Base-by-base conservation (phyloP, 352 stramenopile species). In the Globisporangium echinulatum region DNA sequence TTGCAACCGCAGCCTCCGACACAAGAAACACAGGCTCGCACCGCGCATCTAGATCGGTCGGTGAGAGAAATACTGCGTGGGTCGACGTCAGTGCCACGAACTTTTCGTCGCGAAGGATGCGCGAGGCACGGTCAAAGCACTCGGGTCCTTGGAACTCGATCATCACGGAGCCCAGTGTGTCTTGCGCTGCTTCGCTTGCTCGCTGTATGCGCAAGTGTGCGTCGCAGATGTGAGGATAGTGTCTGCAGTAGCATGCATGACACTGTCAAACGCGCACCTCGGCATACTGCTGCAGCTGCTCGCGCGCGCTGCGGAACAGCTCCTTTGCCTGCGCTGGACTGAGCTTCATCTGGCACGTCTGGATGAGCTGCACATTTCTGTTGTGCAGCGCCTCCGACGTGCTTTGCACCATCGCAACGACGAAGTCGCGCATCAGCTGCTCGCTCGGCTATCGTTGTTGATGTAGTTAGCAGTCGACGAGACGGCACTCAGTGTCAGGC, bases 91-190 rank as follows among this genome's bases (percentile, higher is more conserved):
- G 52, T 8, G 66, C 51, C 54, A 76, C 8, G 10, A 58, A 81
- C 15, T 39, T 52, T 19, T 59, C 46, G 8, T 17, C 56, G 55
- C 73, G 50, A 4, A 85, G 60, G 15, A 70, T 54, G 10, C 67
- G 51, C 0, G 50, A 52, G 5, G 65, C 58, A 17, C 71, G 62
- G 9, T 58, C 44, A 5, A 69, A 69, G 52, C 67, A 66, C 3
- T 54, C 25, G 0, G 50, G 7, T 0, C 79, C 74, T 37, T 87
- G 76, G 36, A 85, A 87, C 59, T 88, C 79, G 72, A 88, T 77
- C 51, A 76, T 52, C 14, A 88, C 71, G 1, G 76, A 88, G 1
- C 75, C 79, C 4, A 52, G 15, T 0, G 69, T 71, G 11, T 47
- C 64, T 42, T 71, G 68, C 2, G 63, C 55, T 25, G 74, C 61